Evolutionary conservation across 805 yeast species (phyloP), one percentile per base, ranked within the genome.

Genomic region (Nakazawaea pomicola): DNA sequence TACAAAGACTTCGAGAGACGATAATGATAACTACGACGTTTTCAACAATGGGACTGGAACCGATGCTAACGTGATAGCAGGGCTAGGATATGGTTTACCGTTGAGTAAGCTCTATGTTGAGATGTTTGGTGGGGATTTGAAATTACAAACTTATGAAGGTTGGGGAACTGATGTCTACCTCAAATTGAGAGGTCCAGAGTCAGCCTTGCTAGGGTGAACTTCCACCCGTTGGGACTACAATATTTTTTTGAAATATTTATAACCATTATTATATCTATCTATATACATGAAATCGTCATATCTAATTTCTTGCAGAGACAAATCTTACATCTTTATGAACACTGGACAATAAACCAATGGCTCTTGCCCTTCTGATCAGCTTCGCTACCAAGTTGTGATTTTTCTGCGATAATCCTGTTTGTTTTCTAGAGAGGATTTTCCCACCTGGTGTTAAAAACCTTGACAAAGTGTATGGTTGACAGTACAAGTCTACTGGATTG

Each of bases 21-120:
- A 77, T 44, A 79, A 78, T 4, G 83, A 75, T 11, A 68, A 76
- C 29, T 74, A 72, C 51, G 73, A 74, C 51, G 78, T 85, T 0
- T 60, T 80, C 42, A 83, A 83, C 51, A 75, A 75, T 21, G 80
- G 82, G 1, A 83, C 85, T 1, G 68, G 70, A 33, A 70, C 72
- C 17, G 74, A 51, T 29, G 50, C 42, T 16, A 74, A 74, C 51
- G 66, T 73, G 7, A 78, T 91, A 27, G 96, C 97, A 0, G 99
- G 99, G 0, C 84, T 93, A 85, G 98, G 98, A 0, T 91, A 88
- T 56, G 99, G 99, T 0, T 61, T 91, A 41, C 98, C 98, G 6
- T 65, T 91, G 47, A 84, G 90, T 46, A 66, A 77, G 50, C 83
- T 87, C 0, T 84, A 84, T 52, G 78, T 83, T 23, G 84, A 79